Evolutionary conservation across 495 filamentous ascomycete species (phyloP).

Genomic region (Aspergillus avenaceus): DNA sequence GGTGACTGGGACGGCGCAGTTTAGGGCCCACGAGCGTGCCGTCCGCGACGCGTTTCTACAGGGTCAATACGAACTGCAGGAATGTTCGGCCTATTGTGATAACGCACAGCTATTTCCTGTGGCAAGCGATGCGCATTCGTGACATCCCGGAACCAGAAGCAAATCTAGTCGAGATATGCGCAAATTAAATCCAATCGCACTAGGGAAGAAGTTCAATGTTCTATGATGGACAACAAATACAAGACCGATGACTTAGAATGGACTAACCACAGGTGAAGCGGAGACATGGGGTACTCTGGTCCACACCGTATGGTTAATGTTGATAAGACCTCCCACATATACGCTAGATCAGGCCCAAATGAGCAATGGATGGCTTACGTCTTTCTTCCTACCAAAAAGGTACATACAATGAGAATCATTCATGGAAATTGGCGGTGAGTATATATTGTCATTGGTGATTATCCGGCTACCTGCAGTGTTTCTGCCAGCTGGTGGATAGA

Average conservation of each 20-base stretch:
- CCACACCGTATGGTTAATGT: background rate
- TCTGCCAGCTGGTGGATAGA: background rate
- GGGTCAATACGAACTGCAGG: constrained; percentile 3
- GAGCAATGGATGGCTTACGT: background rate
- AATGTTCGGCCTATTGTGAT: constrained; percentile 7
- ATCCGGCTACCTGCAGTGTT: background rate
- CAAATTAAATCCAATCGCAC: too few relatives aligned
- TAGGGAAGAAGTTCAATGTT: too few relatives aligned
- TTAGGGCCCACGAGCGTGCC: constrained; percentile 1
- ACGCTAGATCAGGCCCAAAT: background rate
- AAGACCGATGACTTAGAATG: too few relatives aligned
- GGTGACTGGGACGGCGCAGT: constrained; percentile 1
- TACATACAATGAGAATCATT: background rate
- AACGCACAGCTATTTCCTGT: constrained; percentile 1
- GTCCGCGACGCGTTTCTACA: constrained; percentile 9
- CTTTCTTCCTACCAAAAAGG: background rate
- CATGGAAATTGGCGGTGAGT: background rate
- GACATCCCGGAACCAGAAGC: too few relatives aligned
- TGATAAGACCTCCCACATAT: background rate
- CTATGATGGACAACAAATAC: too few relatives aligned
- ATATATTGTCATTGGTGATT: background rate
- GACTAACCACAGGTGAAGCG: too few relatives aligned
- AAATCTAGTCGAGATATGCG: too few relatives aligned
- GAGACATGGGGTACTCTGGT: too few relatives aligned
- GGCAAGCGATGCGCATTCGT: background rate